A percentile compares a stretch with the other conserved stretches of the same genome.
These are phyloP conservation scores for Lipomyces yamanashiensis DNA, from an alignment of 805 yeast genomes.

Conservation along the genomic window DNA sequence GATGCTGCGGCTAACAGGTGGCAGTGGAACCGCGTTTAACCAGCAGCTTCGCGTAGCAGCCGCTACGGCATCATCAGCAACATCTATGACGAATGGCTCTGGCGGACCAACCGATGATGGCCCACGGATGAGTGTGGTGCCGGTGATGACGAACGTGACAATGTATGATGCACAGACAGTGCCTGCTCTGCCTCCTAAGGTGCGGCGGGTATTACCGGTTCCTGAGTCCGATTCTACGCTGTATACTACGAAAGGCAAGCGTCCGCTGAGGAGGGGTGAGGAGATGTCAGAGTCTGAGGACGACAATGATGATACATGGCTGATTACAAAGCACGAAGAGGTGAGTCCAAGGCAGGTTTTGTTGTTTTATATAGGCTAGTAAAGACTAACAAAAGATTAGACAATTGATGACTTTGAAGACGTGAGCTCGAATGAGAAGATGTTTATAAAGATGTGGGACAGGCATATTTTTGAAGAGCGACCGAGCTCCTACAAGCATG, in stretches of 20 bases:
- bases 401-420: constrained; percentile 35
- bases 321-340: constrained; percentile 31
- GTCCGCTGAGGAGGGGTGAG: constrained; percentile 23
- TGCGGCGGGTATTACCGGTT: constrained; percentile 24
- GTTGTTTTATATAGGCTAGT: not conserved
- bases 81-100: not conserved
- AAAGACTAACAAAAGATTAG: constrained; percentile 2
- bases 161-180: constrained; percentile 24
- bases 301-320: constrained; percentile 31
- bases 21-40: not conserved
- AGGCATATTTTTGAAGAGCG: constrained; percentile 33
- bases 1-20: constrained; percentile 2
- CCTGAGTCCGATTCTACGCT: constrained; percentile 21
- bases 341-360: not conserved
- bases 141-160: constrained; percentile 2
- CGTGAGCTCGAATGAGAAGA: constrained; percentile 28
- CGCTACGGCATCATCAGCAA: not conserved
- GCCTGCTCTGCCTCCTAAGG: constrained; percentile 29
- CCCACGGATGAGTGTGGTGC: not conserved
- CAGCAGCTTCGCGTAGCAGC: not conserved
- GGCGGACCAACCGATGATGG: constrained; percentile 10
- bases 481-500: constrained; percentile 28
- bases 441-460: constrained; percentile 32
- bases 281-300: constrained; percentile 34
- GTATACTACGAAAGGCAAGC: constrained; percentile 30